Evolutionary conservation across 2,329 filamentous ascomycete genomes (phyloP).

Genomic region (Sporothrix dimorphospora): DNA sequence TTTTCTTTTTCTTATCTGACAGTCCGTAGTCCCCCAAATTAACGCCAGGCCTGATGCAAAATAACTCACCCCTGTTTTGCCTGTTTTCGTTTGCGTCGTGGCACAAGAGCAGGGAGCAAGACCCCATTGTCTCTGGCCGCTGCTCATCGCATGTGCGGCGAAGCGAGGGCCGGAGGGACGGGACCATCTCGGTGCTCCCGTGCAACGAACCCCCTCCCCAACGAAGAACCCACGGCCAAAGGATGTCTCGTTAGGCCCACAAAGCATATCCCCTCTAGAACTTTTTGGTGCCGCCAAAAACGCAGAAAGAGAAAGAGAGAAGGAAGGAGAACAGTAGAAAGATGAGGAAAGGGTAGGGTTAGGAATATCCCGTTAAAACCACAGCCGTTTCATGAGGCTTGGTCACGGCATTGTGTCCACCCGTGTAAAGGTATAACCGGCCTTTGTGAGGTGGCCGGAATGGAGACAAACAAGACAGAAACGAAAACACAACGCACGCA

Average conservation of each 20-base stretch:
- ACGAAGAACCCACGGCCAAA: slow-evolving; percentile 15
- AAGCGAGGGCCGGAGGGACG: not conserved
- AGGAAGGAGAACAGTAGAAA: not conserved
- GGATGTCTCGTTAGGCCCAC: slow-evolving; percentile 16
- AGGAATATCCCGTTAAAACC: not conserved
- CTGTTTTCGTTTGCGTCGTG: not conserved
- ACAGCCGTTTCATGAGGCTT: not conserved
- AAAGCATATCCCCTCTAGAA: slow-evolving; percentile 21
- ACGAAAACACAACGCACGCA: not conserved
- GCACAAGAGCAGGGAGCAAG: not conserved
- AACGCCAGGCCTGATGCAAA: slow-evolving; percentile 29
- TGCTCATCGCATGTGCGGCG: not conserved
- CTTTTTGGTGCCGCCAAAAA: slow-evolving; percentile 25
- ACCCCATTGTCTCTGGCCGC: not conserved
- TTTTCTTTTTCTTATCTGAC: slow-evolving; percentile 24
- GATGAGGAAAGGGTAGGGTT: too few species aligned
- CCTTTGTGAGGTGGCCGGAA: not conserved
- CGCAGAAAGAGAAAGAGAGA: slow-evolving; percentile 19
- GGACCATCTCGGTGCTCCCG: not conserved
- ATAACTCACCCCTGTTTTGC: slow-evolving; percentile 19
- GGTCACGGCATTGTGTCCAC: not conserved
- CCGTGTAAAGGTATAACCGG: not conserved
- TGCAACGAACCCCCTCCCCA: not conserved
- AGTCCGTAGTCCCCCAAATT: slow-evolving; percentile 16
- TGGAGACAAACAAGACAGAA: not conserved